These are phyloP conservation scores for Amanita rimosa DNA, from an alignment of 768 basidiomycete genomes.

Conservation along the genomic window DNA sequence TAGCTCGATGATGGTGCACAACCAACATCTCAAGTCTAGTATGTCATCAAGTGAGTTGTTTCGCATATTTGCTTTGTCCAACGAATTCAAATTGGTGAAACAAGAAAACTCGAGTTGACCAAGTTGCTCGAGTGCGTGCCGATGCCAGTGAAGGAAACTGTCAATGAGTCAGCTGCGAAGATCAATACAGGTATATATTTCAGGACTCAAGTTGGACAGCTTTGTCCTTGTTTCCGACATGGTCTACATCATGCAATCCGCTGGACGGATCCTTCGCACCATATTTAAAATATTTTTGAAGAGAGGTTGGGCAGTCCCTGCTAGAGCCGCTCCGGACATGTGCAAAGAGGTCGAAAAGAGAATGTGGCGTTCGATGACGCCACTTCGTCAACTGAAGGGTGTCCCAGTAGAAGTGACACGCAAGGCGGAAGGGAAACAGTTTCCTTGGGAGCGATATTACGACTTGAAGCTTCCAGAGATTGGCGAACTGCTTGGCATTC, in stretches of 20 bases:
- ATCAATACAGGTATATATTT: constrained; percentile 98
- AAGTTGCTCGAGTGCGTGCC: constrained; percentile 91
- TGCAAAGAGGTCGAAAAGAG: constrained; percentile 94
- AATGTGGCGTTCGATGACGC: constrained; percentile 98
- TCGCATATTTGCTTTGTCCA: constrained; percentile 89
- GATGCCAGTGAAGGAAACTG: constrained; percentile 93
- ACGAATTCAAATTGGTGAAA: constrained; percentile 85
- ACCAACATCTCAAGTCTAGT: constrained; percentile 80
- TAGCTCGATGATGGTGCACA: constrained; percentile 93
- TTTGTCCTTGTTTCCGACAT: constrained; percentile 84
- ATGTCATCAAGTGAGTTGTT: constrained; percentile 89
- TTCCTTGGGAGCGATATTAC: constrained; percentile 97
- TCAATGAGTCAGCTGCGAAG: constrained; percentile 94
- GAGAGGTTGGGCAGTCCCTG: constrained; percentile 92
- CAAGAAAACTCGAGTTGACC: constrained; percentile 84
- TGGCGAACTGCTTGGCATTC: constrained; percentile 89
- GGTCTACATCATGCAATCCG: constrained; percentile 97
- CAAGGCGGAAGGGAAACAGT: constrained; percentile 96
- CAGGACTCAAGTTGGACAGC: constrained; percentile 87
- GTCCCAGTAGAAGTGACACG: constrained; percentile 77
- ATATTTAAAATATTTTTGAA: constrained; percentile 98
- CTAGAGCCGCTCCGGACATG: constrained; percentile 80
- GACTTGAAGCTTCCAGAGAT: constrained; percentile 87
- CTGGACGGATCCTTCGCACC: constrained; percentile 90
- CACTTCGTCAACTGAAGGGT: constrained; percentile 90